phyloP scores from a whole-genome alignment of 768 basidiomycete genomes.

The Naganishia onofrii region DNA sequence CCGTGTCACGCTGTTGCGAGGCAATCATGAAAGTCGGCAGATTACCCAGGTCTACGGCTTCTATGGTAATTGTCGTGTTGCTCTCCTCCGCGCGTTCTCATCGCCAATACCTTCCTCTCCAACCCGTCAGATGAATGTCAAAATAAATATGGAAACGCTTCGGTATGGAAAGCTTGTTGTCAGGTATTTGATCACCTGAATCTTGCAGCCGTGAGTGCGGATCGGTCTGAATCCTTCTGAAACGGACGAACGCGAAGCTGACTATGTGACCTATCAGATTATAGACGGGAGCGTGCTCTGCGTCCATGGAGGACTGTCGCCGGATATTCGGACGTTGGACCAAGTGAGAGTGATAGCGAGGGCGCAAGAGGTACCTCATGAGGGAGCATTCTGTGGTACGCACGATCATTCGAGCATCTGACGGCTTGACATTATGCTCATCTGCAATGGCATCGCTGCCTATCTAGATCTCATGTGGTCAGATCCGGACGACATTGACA shows the following conservation, averaged over 20 bases:
- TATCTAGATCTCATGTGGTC: slow-evolving; percentile 91
- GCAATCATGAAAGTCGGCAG: slow-evolving; percentile 98
- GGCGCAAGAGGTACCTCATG: slow-evolving; percentile 57
- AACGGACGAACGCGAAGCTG: not conserved
- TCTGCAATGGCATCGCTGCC: slow-evolving; percentile 20
- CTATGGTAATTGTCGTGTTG: slow-evolving; percentile 64
- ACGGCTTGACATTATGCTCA: not conserved
- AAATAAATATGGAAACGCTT: slow-evolving; percentile 91
- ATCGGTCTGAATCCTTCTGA: not conserved
- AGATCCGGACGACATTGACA: slow-evolving; percentile 91
- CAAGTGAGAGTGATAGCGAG: slow-evolving; percentile 83
- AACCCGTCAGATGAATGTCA: slow-evolving; percentile 76
- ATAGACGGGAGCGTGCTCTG: slow-evolving; percentile 90
- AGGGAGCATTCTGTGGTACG: slow-evolving; percentile 56
- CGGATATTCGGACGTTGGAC: slow-evolving; percentile 90
- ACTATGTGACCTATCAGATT: slow-evolving; percentile 59
- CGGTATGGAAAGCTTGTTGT: slow-evolving; percentile 97
- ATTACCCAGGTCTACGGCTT: slow-evolving; percentile 99
- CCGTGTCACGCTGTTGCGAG: slow-evolving; percentile 93
- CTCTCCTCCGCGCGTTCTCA: not conserved
- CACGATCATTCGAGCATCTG: not conserved
- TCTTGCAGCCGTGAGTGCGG: slow-evolving; percentile 73
- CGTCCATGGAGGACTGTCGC: slow-evolving; percentile 93
- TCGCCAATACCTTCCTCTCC: not conserved
- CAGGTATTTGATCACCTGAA: slow-evolving; percentile 93